These are phyloP conservation scores for Didymella keratinophila DNA, from an alignment of 2,329 filamentous ascomycete species.

Conservation along the genomic window DNA sequence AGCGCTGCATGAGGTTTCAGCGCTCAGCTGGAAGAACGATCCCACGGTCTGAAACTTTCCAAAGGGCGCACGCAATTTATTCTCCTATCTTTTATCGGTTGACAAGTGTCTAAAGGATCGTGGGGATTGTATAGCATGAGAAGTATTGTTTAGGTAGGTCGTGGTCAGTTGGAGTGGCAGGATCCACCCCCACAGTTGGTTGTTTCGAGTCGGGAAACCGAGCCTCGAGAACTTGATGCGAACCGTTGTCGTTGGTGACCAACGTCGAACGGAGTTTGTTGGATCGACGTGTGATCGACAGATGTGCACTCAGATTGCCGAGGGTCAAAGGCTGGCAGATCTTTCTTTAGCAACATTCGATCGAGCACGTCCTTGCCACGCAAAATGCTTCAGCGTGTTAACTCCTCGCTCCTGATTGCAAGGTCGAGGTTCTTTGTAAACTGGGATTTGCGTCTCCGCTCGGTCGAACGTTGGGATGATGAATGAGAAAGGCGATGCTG, in stretches of 20 bases:
- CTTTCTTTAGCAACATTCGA: not conserved
- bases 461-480: no score
- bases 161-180: not conserved
- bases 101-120: not conserved
- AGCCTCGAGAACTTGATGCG: not conserved
- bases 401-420: no score
- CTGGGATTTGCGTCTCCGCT: no score
- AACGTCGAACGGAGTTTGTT: not conserved
- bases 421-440: no score
- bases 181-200: not conserved
- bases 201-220: slow-evolving; percentile 8
- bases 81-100: not conserved
- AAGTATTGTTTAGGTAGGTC: not conserved
- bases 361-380: not conserved
- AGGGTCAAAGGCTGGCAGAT: not conserved
- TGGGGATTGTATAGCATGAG: not conserved
- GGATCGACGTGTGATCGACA: slow-evolving; percentile 3
- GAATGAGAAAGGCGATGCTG: no score
- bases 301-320: not conserved
- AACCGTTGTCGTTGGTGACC: not conserved
- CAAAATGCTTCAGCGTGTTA: not conserved
- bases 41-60: not conserved
- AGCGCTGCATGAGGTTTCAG: not conserved
- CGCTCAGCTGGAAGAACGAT: not conserved
- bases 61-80: not conserved